phyloP scores from a whole-genome alignment of 2,329 filamentous ascomycete genomes.

The Epicoccum nigrum region DNA sequence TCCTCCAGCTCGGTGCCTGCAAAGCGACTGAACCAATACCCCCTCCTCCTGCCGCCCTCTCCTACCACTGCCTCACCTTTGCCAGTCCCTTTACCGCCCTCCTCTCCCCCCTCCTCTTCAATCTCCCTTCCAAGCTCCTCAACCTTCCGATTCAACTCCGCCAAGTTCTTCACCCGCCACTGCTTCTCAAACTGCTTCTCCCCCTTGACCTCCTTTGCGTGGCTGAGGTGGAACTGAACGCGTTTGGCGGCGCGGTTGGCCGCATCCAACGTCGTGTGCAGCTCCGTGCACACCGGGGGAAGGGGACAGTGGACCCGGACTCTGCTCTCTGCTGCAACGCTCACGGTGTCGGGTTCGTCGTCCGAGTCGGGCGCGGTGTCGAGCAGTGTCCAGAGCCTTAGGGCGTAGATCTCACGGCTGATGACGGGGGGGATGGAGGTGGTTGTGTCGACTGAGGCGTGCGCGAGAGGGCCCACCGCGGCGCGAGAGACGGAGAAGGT shows the following conservation, averaged over 20 bases:
- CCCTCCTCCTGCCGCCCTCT: constrained; percentile 8
- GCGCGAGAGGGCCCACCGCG: constrained; percentile 18
- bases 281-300: constrained; percentile 15
- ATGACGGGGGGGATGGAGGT: constrained; percentile 11
- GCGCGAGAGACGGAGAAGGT: constrained; percentile 30
- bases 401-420: constrained; percentile 23
- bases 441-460: constrained; percentile 1
- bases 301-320: constrained; percentile 20
- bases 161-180: constrained; percentile 26
- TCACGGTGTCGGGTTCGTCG: neutral
- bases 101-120: neutral
- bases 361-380: neutral
- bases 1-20: constrained; percentile 24
- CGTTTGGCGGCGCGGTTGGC: constrained; percentile 36
- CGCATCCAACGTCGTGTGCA: constrained; percentile 29
- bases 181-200: neutral
- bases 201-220: constrained; percentile 17
- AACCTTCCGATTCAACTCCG: constrained; percentile 22
- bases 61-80: neutral
- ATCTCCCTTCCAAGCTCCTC: constrained; percentile 8
- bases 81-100: neutral
- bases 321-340: neutral
- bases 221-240: constrained; percentile 35
- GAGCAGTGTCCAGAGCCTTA: constrained; percentile 30
- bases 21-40: constrained; percentile 34